Evolutionary conservation across 1,284 basidiomycete genomes (phyloP).

Genomic region (Cutaneotrichosporon mucoides): DNA sequence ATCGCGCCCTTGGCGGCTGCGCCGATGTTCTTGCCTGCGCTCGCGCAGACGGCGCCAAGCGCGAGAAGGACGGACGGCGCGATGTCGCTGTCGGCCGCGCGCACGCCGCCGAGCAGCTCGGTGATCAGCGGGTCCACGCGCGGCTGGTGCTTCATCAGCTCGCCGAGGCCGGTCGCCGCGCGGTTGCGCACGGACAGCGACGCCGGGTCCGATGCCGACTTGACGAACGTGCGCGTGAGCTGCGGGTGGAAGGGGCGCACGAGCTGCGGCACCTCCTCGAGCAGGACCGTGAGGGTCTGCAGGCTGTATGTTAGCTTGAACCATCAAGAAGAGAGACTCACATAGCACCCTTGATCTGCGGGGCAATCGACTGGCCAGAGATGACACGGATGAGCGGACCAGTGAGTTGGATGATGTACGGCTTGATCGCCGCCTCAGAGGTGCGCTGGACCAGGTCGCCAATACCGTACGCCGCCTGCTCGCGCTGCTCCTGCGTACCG

Average conservation of each 20-base stretch:
- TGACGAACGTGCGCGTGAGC: conserved; percentile 93
- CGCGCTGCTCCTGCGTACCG: conserved; percentile 57
- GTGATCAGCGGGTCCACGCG: conserved; percentile 68
- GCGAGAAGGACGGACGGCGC: conserved; percentile 71
- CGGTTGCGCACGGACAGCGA: conserved; percentile 74
- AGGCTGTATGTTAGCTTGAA: conserved; percentile 49
- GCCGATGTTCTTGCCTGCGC: conserved; percentile 69
- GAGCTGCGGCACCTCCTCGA: conserved; percentile 77
- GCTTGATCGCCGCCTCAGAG: conserved; percentile 83
- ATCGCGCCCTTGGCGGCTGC: conserved; percentile 68
- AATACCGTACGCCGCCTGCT: conserved; percentile 91
- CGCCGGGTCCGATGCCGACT: conserved; percentile 77
- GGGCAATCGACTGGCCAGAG: conserved; percentile 78
- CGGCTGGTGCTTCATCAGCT: conserved; percentile 83
- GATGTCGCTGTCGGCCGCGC: conserved; percentile 65
- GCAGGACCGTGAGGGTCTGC: conserved; percentile 72
- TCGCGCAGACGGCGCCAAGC: conserved; percentile 70
- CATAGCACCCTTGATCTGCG: conserved; percentile 86
- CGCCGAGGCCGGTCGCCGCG: conserved; percentile 79
- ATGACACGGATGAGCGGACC: conserved; percentile 93
- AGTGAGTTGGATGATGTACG: conserved; percentile 93
- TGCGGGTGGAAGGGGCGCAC: conserved; percentile 99
- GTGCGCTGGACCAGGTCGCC: conserved; percentile 91
- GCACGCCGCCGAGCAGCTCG: conserved; percentile 61
- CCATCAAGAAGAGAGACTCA: conserved; percentile 34